Evolutionary conservation across 768 basidiomycete genomes (phyloP).

Genomic region (Pisolithus orientalis): DNA sequence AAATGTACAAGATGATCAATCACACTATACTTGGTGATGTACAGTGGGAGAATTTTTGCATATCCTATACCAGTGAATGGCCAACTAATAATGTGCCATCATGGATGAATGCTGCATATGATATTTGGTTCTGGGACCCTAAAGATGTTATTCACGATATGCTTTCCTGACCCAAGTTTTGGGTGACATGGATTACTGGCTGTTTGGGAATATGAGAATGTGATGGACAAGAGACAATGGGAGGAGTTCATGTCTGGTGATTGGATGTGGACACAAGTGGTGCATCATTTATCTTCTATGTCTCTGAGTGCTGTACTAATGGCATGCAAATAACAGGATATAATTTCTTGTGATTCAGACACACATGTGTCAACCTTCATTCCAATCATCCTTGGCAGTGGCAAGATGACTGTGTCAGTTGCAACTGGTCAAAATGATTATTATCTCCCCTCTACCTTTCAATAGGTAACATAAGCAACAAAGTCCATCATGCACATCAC

Average conservation of each 20-base stretch:
- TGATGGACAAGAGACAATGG: too few species aligned
- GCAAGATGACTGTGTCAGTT: slow-evolving; percentile 14
- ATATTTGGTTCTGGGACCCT: slow-evolving; percentile 23
- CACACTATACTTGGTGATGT: too few species aligned
- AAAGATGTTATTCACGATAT: slow-evolving; percentile 10
- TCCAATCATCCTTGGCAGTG: slow-evolving; percentile 11
- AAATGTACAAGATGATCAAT: too few species aligned
- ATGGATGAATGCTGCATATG: slow-evolving; percentile 22
- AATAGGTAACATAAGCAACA: slow-evolving; percentile 13
- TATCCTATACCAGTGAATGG: too few species aligned
- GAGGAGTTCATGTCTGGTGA: not conserved
- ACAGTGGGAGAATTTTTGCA: too few species aligned
- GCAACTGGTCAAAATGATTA: slow-evolving; percentile 13
- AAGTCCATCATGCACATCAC: slow-evolving; percentile 3
- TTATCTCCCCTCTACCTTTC: slow-evolving; percentile 12
- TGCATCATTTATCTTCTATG: not conserved
- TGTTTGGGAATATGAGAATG: not conserved
- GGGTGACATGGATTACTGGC: slow-evolving; percentile 13
- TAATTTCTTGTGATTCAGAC: slow-evolving; percentile 11
- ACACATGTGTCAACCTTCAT: slow-evolving; percentile 10
- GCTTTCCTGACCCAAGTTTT: slow-evolving; percentile 18
- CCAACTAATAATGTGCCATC: slow-evolving; percentile 7
- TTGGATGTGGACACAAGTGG: slow-evolving; percentile 10
- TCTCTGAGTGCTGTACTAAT: not conserved
- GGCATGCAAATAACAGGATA: not conserved